phyloP scores from a whole-genome alignment of 805 yeast species.

The Groenewaldozyma salmanticensis region DNA sequence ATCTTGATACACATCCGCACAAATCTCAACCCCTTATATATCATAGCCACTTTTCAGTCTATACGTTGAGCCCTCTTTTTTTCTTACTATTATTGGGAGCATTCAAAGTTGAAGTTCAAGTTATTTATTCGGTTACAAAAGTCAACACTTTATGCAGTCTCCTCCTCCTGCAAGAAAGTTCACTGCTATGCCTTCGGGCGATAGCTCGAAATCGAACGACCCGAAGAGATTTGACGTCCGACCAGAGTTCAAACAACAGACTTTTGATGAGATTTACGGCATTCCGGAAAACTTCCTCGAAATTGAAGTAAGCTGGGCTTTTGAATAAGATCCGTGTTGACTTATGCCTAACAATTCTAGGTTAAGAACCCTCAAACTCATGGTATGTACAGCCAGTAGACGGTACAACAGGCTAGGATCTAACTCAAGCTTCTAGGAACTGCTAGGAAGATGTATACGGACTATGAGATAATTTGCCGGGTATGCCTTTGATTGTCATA shows the following conservation, averaged over 20 bases:
- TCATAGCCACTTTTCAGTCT: no score
- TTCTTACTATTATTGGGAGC: no score
- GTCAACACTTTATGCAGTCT: constrained; percentile 17
- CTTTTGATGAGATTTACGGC: constrained; percentile 77
- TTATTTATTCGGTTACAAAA: no score
- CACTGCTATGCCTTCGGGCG: constrained; percentile 23
- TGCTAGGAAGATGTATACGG: constrained; percentile 68
- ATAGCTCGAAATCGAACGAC: constrained; percentile 12
- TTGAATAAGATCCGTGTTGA: constrained; percentile 14
- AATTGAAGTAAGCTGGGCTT: constrained; percentile 51
- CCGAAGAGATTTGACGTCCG: constrained; percentile 24
- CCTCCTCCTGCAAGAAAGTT: constrained; percentile 20
- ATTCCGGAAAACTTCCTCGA: constrained; percentile 93
- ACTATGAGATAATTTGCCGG: constrained; percentile 80
- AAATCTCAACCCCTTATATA: no score
- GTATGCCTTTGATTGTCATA: constrained; percentile 26
- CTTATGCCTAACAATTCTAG: constrained; percentile 17
- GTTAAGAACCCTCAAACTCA: constrained; percentile 70
- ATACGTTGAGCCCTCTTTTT: no score
- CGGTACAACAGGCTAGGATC: no score
- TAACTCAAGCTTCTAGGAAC: constrained; percentile 16
- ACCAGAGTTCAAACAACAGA: constrained; percentile 43
- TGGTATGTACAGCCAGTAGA: constrained; percentile 27
- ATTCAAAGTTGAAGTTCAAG: no score
- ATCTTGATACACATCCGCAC: no score